Base-by-base conservation (phyloP, 2,329 filamentous ascomycete genomes). In the Endoconidiophora laricicola region DNA sequence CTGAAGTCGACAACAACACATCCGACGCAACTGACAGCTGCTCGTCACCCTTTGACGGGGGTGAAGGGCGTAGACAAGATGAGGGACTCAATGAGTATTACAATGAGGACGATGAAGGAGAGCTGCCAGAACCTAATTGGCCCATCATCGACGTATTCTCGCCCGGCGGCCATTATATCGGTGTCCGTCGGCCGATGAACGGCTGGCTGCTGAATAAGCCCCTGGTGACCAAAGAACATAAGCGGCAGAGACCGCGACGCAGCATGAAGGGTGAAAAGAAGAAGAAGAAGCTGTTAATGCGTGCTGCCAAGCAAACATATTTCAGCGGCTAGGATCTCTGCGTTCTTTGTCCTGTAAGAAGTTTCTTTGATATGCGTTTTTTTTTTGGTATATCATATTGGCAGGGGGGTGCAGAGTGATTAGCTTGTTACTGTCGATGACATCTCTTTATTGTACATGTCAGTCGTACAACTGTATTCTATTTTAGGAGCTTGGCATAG, bases 61-160 rank as follows among this genome's bases (percentile, higher is more conserved):
- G 6, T 6, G 3, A 9, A 3, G n/a, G 38, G n/a, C 18, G 14
- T 9, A 14, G 14, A 14, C 38, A 20, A 40, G 38, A 40, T 6
- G 14, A 40, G 26, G 26, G 12, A 33, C 26, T 18, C 2, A 23
- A 45, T 22, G 43, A 26, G 18, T 6, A 22, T 9, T 36, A 16
- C 22, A 38, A 38, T 5, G 33, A 44, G 3, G 9, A 14, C 6
- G 14, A 14, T 6, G 10, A 29, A 14, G 24, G 42, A 1, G 23
- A 49, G 6, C 40, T 53, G 9, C 52, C 52, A 3, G 44, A 50
- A 33, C 47, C 52, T 7, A 44, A 39, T 49, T 79, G 78, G 69
- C 86, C 86, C 0, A 69, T 79, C 7, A 74, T 98, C 5, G 88
- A 96, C 56, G 78, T 96, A 0, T 95, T 83, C 59, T 83, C 76